Percentiles rank a stretch among this genome's conserved stretches.
These are phyloP conservation scores for Earliella scabrosa DNA, from an alignment of 1,284 basidiomycete species.

Conservation along the genomic window DNA sequence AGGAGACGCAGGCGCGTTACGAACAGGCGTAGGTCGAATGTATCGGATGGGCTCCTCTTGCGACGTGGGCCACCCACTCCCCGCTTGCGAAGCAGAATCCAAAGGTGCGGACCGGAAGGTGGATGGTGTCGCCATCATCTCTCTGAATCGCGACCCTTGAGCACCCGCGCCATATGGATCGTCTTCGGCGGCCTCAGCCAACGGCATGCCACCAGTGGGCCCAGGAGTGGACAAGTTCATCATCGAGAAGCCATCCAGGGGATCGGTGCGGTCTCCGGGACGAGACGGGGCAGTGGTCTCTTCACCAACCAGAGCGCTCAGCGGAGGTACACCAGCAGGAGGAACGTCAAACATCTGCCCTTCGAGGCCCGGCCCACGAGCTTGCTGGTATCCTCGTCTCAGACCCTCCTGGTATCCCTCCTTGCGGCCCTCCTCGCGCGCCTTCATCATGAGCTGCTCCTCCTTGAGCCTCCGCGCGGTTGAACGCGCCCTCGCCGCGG, in stretches of 20 bases:
- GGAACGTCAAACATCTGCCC: slow-evolving; percentile 11
- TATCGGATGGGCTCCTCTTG: slow-evolving; percentile 14
- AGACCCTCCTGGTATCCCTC: slow-evolving; percentile 40
- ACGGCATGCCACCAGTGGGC: slow-evolving; percentile 7
- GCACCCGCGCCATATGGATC: slow-evolving; percentile 16
- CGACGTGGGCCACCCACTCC: slow-evolving; percentile 16
- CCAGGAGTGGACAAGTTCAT: slow-evolving; percentile 25
- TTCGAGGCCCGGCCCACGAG: slow-evolving; percentile 16
- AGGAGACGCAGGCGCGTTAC: slow-evolving; percentile 26
- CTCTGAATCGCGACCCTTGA: slow-evolving; percentile 35
- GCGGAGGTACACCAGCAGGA: slow-evolving; percentile 14
- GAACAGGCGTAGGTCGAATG: slow-evolving; percentile 22
- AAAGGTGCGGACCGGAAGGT: slow-evolving; percentile 25
- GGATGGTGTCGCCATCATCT: slow-evolving; percentile 31
- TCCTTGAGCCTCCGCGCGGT: slow-evolving; percentile 38
- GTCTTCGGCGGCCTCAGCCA: not conserved
- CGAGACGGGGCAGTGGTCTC: not conserved
- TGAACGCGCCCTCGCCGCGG: slow-evolving; percentile 39
- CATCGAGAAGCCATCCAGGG: slow-evolving; percentile 28
- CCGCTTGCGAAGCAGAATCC: slow-evolving; percentile 4
- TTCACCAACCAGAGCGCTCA: slow-evolving; percentile 3
- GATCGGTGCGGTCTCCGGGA: slow-evolving; percentile 8
- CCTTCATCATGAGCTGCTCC: slow-evolving; percentile 34
- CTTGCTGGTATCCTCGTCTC: slow-evolving; percentile 33
- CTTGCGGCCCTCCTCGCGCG: slow-evolving; percentile 38